Conservation (phyloP, 2,329 filamentous ascomycete genomes). For the Ceratocystis albifundus region DNA sequence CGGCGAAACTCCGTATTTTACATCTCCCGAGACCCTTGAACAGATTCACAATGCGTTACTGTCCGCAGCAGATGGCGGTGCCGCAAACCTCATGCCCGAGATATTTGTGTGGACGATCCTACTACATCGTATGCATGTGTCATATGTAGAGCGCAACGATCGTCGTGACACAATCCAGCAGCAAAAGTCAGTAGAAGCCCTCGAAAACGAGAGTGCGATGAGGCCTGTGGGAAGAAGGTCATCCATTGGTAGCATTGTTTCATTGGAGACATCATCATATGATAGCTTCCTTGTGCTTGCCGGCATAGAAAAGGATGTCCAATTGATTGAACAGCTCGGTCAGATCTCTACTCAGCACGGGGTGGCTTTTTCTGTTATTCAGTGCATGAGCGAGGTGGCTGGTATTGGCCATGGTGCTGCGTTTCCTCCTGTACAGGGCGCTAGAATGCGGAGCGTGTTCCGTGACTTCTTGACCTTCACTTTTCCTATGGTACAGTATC, state of each 20-base stretch:
- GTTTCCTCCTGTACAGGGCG: constrained; percentile 46
- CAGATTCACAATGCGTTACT: constrained; percentile 62
- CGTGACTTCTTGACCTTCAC: constrained; percentile 60
- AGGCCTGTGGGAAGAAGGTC: constrained; percentile 40
- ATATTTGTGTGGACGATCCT: constrained; percentile 75
- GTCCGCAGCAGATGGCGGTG: constrained; percentile 43
- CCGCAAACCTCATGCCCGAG: constrained; percentile 57
- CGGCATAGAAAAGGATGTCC: constrained; percentile 41
- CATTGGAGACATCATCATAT: constrained; percentile 48
- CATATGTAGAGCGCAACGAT: constrained; percentile 51
- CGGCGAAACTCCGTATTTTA: constrained; percentile 46
- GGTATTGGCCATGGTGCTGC: constrained; percentile 38
- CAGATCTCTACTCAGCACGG: constrained; percentile 39
- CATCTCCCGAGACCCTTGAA: constrained; percentile 57
- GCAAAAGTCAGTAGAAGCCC: constrained; percentile 47
- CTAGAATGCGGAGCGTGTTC: constrained; percentile 52
- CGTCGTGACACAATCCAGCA: constrained; percentile 47
- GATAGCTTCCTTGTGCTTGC: constrained; percentile 45
- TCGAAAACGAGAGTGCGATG: constrained; percentile 35
- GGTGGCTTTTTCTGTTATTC: constrained; percentile 43
- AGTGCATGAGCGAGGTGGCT: constrained; percentile 39
- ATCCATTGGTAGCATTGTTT: constrained; percentile 51
- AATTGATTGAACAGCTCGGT: constrained; percentile 42
- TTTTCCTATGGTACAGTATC: constrained; percentile 58
- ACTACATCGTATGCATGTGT: constrained; percentile 54